Evolutionary conservation across 306 rosid genomes (phyloP).

Genomic region (Lathyrus sativus): DNA sequence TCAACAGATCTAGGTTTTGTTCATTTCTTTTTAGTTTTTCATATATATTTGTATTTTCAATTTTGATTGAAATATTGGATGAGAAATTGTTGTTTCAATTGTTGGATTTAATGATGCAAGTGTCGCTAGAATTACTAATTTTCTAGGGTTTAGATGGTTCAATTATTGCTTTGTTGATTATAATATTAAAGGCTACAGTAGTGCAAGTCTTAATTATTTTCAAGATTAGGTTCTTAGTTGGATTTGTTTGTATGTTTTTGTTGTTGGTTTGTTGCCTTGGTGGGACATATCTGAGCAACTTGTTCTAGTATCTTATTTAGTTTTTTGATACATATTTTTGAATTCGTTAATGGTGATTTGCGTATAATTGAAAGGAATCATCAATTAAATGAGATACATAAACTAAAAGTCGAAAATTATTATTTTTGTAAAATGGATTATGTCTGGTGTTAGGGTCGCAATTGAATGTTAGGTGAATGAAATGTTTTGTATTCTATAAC

Average conservation of each 20-base stretch:
- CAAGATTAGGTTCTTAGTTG: conserved; percentile 18
- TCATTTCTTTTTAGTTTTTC: background rate
- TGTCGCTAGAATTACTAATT: conserved; percentile 10
- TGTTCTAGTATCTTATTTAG: conserved; percentile 7
- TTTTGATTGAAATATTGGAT: background rate
- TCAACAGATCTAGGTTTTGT: conserved; percentile 33
- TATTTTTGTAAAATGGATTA: background rate
- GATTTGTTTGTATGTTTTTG: conserved; percentile 19
- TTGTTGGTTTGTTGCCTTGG: conserved; percentile 10
- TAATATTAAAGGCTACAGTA: background rate
- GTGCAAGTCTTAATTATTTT: conserved; percentile 23
- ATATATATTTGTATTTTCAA: background rate
- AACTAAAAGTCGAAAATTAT: background rate
- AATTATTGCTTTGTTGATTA: conserved; percentile 29
- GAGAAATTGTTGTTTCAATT: background rate
- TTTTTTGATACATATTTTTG: background rate
- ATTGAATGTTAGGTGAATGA: background rate
- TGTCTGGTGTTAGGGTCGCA: conserved; percentile 1
- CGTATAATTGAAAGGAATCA: conserved; percentile 11
- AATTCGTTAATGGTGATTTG: background rate
- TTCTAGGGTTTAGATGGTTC: conserved; percentile 19
- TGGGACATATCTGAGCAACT: conserved; percentile 27
- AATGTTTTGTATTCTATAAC: conserved; percentile 29
- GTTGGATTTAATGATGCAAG: background rate
- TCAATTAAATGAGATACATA: background rate